phyloP scores from a whole-genome alignment of 139 green algal species.

The Picochlorum sp. region DNA sequence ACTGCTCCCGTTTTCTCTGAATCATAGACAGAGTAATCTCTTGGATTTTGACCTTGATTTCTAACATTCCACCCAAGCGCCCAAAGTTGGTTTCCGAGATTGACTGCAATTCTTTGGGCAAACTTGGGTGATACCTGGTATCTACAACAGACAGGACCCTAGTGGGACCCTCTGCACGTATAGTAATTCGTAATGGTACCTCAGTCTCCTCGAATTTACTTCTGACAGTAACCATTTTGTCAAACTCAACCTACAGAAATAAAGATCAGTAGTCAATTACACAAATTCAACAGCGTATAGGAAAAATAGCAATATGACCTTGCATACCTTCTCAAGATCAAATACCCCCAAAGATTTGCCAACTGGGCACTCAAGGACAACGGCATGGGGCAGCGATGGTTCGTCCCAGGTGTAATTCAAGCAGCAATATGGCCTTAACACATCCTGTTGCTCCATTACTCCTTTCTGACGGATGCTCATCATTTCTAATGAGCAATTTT shows the following conservation, averaged over 20 bases:
- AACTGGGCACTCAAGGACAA: conserved; percentile 56
- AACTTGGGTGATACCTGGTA: conserved; percentile 24
- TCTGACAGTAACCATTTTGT: conserved; percentile 3
- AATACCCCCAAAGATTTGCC: conserved; percentile 36
- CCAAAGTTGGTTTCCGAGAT: no score
- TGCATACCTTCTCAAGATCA: conserved; percentile 42
- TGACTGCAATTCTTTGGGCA: no score
- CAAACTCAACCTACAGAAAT: conserved; percentile 18
- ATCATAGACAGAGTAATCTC: no score
- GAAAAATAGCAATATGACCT: neutral
- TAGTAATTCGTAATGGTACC: conserved; percentile 22
- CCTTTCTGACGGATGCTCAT: conserved; percentile 50
- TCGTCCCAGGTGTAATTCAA: conserved; percentile 81
- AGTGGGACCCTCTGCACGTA: conserved; percentile 55
- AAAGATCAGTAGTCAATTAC: neutral
- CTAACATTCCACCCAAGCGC: no score
- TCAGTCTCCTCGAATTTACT: neutral
- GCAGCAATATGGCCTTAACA: conserved; percentile 67
- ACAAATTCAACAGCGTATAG: neutral
- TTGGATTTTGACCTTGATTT: no score
- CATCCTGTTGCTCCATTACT: conserved; percentile 52
- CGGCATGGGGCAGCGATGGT: conserved; percentile 39
- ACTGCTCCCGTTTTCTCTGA: no score
- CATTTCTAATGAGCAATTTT: conserved; percentile 67
- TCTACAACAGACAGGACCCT: conserved; percentile 53